Evolutionary conservation across 345 rosid genomes (phyloP), one percentile per base, ranked within the genome.

Genomic region (Chamaenerion angustifolium): DNA sequence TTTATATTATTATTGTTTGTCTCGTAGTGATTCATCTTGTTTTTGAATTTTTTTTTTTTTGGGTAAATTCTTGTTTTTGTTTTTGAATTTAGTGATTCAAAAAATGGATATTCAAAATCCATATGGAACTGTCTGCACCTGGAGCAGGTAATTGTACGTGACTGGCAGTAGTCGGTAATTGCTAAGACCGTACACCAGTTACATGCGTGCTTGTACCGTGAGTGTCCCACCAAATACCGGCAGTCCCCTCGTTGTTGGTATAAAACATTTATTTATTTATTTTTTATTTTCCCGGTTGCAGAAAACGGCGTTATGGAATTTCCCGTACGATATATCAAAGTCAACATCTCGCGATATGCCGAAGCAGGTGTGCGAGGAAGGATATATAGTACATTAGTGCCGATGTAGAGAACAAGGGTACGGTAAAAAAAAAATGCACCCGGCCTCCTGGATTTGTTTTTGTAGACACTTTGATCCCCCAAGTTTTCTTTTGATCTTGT

Each of bases 281-380:
- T 4, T 62, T 63, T 58, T 42, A 63, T 31, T 51, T 62, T 61
- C 57, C 64, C 58, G 68, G 66, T 56, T 18, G 48, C 62, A 41
- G 50, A 64, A 49, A 59, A 64, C 68, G 68, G 72, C 67, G 65
- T 58, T 12, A 47, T 17, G 41, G 9, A 23, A 15, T 25, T 44
- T 27, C 31, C 57, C 37, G 37, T 18, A 12, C 54, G 54, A 50
- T 7, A 1, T 27, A n/a, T 3, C 25, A 11, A 25, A 44, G 58
- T 44, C 58, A 55, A 55, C 21, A 45, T 46, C 31, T 56, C 18
- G 57, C 44, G 48, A 4, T 5, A 31, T 1, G 37, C 5, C 8
- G 37, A 7, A 31, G 37, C 37, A 31, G 37, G 37, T 31, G 37
- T 7, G 11, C 12, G 18, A 37, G 13, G 1, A 14, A 40, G 15